phyloP scores from a whole-genome alignment of 75 land plant genomes.

The Larix kaempferi region DNA sequence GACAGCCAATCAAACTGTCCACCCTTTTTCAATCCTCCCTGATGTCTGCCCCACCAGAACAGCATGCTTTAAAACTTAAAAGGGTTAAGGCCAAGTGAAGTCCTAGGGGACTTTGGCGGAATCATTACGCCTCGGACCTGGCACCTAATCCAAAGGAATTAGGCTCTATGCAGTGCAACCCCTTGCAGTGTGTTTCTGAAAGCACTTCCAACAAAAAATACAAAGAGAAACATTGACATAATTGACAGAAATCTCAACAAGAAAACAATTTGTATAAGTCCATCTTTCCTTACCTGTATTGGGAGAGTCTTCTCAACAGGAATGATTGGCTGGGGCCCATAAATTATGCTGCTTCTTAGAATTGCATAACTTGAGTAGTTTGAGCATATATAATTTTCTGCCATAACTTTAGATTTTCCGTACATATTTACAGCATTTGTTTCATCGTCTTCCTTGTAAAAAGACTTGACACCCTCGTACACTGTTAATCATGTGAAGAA shows the following conservation, averaged over 20 bases:
- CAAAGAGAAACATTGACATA: background rate
- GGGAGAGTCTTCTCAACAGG: conserved; percentile 88
- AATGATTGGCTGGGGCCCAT: conserved; percentile 85
- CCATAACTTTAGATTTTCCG: conserved; percentile 81
- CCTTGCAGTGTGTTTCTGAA: no score
- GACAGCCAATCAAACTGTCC: no score
- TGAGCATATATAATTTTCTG: conserved; percentile 55
- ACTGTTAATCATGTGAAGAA: conserved; percentile 36
- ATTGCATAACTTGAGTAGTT: conserved; percentile 70
- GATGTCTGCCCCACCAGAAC: no score
- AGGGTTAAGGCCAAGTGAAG: no score
- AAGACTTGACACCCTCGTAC: conserved; percentile 84
- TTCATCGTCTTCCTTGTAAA: conserved; percentile 90
- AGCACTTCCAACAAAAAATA: no score
- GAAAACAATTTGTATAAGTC: background rate
- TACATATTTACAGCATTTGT: conserved; percentile 86
- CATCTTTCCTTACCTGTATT: conserved; percentile 57
- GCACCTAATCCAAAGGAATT: no score
- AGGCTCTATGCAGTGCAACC: no score
- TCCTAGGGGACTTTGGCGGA: no score
- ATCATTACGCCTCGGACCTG: no score
- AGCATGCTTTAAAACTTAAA: no score
- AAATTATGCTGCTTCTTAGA: conserved; percentile 89
- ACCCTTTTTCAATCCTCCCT: no score
- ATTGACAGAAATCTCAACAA: background rate